phyloP scores from a whole-genome alignment of 129 eudicot genomes.

The Apium graveolens region DNA sequence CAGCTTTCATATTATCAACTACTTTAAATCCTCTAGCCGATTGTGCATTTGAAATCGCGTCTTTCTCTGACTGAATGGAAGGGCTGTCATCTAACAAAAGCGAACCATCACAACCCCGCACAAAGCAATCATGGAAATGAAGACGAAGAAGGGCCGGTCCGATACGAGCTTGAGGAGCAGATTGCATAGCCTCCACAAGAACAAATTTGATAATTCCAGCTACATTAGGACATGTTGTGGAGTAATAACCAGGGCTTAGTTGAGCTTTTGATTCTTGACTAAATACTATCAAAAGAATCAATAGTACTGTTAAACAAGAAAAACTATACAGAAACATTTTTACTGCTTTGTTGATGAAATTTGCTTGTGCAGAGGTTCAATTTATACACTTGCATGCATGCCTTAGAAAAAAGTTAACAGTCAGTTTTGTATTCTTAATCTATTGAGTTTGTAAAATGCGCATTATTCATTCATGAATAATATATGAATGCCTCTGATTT shows the following conservation, averaged over 20 bases:
- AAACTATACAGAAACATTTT: neutral
- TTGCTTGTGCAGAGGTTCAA: neutral
- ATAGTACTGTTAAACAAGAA: neutral
- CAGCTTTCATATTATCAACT: constrained; percentile 24
- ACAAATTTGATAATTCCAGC: constrained; percentile 1
- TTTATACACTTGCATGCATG: neutral
- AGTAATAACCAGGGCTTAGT: neutral
- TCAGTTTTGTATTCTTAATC: too few relatives aligned
- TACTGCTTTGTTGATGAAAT: too few relatives aligned
- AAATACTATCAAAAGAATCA: neutral
- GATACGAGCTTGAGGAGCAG: neutral
- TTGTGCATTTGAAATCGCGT: constrained; percentile 10
- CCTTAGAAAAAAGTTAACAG: too few relatives aligned
- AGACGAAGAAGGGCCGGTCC: constrained; percentile 22
- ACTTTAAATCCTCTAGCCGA: constrained; percentile 21
- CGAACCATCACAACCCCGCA: constrained; percentile 30
- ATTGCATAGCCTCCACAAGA: constrained; percentile 1
- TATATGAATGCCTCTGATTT: neutral
- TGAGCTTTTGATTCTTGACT: neutral
- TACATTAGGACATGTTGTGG: constrained; percentile 6
- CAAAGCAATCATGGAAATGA: constrained; percentile 17
- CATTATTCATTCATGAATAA: too few relatives aligned
- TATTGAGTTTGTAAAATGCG: too few relatives aligned
- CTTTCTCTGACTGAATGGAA: constrained; percentile 15
- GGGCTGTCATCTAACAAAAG: constrained; percentile 14